Percentiles rank a stretch among this genome's conserved stretches.
phyloP scores from a whole-genome alignment of 1,139 yeast genomes.

The Kazachstania sp. region DNA sequence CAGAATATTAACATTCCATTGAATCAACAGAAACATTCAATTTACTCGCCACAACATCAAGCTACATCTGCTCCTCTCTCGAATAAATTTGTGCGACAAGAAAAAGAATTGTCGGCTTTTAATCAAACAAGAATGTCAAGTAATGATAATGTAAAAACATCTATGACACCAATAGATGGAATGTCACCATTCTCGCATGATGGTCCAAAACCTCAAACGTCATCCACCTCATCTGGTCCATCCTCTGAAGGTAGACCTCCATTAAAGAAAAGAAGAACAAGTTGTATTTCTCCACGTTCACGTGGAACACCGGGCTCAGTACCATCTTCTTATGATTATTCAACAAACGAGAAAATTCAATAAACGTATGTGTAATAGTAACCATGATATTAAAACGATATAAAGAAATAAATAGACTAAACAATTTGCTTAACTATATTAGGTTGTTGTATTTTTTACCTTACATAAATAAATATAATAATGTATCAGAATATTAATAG shows the following conservation, averaged over 20 bases:
- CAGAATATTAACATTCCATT: background rate
- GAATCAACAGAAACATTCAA: background rate
- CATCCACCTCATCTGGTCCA: background rate
- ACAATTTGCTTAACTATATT: too few relatives aligned
- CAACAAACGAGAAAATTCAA: background rate
- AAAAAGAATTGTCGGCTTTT: slow-evolving; percentile 15
- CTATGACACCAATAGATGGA: slow-evolving; percentile 9
- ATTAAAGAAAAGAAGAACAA: slow-evolving; percentile 14
- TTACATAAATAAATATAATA: background rate
- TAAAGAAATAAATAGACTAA: background rate
- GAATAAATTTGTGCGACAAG: background rate
- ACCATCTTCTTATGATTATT: background rate
- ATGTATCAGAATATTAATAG: slow-evolving; percentile 1
- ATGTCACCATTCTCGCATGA: slow-evolving; percentile 2
- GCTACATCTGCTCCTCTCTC: background rate
- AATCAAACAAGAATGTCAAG: background rate
- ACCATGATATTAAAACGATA: background rate
- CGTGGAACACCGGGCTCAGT: slow-evolving; percentile 1
- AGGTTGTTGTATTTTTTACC: background rate
- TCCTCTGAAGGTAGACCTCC: slow-evolving; percentile 3
- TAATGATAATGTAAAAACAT: slow-evolving; percentile 4
- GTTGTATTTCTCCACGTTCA: slow-evolving; percentile 17
- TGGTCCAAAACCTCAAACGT: background rate
- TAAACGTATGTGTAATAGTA: background rate
- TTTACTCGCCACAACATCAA: background rate